Percentiles rank a stretch among this genome's conserved stretches.
Conservation (phyloP, 345 rosid species). For the Noccaea bulbosa region DNA sequence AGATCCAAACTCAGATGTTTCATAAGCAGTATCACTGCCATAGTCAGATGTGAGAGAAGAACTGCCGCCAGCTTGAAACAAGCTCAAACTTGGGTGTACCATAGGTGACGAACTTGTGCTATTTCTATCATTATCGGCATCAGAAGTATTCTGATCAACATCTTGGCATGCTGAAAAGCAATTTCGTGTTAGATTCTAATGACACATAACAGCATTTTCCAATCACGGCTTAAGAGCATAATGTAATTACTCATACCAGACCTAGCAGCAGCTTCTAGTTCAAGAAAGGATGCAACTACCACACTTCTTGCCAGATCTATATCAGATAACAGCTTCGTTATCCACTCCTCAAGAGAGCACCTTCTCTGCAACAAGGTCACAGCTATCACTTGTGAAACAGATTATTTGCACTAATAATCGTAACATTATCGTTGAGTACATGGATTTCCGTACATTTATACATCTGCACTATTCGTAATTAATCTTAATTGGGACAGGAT, state of each 20-base stretch:
- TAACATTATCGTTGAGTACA: conserved; percentile 12
- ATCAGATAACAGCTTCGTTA: conserved; percentile 90
- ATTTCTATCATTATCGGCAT: conserved; percentile 53
- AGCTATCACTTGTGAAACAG: conserved; percentile 33
- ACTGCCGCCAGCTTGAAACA: conserved; percentile 61
- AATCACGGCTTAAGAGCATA: conserved; percentile 16
- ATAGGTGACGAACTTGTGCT: conserved; percentile 51
- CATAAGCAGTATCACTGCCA: conserved; percentile 96
- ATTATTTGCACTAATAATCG: conserved; percentile 18
- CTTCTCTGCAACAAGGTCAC: conserved; percentile 81
- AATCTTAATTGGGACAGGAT: not conserved
- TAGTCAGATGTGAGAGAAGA: conserved; percentile 84
- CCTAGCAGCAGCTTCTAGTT: conserved; percentile 97
- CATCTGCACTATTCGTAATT: not conserved
- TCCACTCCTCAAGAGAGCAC: conserved; percentile 95
- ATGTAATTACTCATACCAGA: conserved; percentile 70
- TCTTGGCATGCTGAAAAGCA: conserved; percentile 89
- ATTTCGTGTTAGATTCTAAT: conserved; percentile 23
- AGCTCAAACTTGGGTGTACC: conserved; percentile 54
- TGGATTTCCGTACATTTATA: conserved; percentile 22
- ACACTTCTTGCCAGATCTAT: conserved; percentile 91
- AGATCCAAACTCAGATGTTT: conserved; percentile 88
- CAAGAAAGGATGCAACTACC: conserved; percentile 92
- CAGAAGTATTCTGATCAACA: conserved; percentile 56
- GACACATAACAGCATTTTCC: conserved; percentile 20